These are phyloP conservation scores for Westerdykella sp. DNA, from an alignment of 2,329 filamentous ascomycete species.

Conservation along the genomic window DNA sequence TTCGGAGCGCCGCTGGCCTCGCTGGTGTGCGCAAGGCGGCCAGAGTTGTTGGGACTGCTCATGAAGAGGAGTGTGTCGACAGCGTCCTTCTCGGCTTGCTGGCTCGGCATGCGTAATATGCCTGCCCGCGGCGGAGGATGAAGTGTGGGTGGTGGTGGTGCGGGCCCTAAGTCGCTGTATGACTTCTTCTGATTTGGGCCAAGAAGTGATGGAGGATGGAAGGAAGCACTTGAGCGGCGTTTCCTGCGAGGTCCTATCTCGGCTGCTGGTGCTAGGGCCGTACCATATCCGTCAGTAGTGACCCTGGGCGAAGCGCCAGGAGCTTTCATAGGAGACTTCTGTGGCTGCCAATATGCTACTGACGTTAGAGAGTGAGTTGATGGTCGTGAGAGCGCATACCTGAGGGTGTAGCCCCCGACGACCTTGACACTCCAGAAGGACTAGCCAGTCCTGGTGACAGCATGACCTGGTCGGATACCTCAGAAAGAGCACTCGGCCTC, in stretches of 20 bases:
- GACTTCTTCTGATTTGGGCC: slow-evolving; percentile 26
- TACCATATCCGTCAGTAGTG: slow-evolving; percentile 17
- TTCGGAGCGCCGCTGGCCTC: slow-evolving; percentile 26
- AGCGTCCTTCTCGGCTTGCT: slow-evolving; percentile 70
- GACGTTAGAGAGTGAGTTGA: slow-evolving; percentile 2
- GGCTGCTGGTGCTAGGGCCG: slow-evolving; percentile 29
- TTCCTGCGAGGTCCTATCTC: slow-evolving; percentile 30
- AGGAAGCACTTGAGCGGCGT: slow-evolving; percentile 30
- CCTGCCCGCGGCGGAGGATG: slow-evolving; percentile 39
- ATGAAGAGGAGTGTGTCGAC: slow-evolving; percentile 76
- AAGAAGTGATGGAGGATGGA: slow-evolving; percentile 27
- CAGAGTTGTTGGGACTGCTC: slow-evolving; percentile 69
- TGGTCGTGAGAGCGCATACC: slow-evolving; percentile 9
- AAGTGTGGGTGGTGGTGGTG: slow-evolving; percentile 20
- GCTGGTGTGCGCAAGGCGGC: slow-evolving; percentile 22
- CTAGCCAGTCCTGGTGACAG: slow-evolving; percentile 25
- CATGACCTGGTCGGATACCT: slow-evolving; percentile 30
- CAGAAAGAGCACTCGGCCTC: slow-evolving; percentile 33
- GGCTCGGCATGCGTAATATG: slow-evolving; percentile 62
- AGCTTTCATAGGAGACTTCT: slow-evolving; percentile 20
- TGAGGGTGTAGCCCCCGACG: slow-evolving; percentile 18
- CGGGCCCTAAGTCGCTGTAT: slow-evolving; percentile 24
- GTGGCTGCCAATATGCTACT: slow-evolving; percentile 26
- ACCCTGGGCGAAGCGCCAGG: slow-evolving; percentile 25
- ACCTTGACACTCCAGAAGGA: slow-evolving; percentile 21